These are phyloP conservation scores for Piromyces finnis DNA, from an alignment of 192 early-diverging fungal species.

Conservation along the genomic window DNA sequence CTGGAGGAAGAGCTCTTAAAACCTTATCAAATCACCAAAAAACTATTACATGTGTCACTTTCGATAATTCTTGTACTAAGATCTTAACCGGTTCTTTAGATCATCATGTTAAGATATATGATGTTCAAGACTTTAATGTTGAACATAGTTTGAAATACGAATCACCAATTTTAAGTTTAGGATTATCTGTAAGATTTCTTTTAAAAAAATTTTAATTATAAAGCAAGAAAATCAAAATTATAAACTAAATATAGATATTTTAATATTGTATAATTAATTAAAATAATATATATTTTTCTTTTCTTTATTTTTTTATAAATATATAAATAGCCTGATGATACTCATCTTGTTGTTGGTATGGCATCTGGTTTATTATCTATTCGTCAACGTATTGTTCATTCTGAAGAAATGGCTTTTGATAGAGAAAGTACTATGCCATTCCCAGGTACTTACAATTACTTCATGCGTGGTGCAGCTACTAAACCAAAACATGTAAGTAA, in stretches of 20 bases:
- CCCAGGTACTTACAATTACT: not conserved
- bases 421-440: not conserved
- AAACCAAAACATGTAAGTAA: not conserved
- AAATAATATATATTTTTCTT: too few relatives aligned
- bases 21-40: slow-evolving; percentile 86
- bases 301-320: too few relatives aligned
- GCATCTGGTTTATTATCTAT: slow-evolving; percentile 70
- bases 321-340: slow-evolving; percentile 49
- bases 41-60: slow-evolving; percentile 73
- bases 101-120: slow-evolving; percentile 90
- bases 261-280: too few relatives aligned
- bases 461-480: not conserved
- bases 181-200: slow-evolving; percentile 45
- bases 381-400: slow-evolving; percentile 61
- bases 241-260: too few relatives aligned
- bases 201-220: too few relatives aligned
- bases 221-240: too few relatives aligned
- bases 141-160: slow-evolving; percentile 75
- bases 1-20: slow-evolving; percentile 56
- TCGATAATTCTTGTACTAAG: slow-evolving; percentile 56
- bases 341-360: slow-evolving; percentile 83
- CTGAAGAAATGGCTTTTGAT: slow-evolving; percentile 31
- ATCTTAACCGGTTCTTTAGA: slow-evolving; percentile 83
- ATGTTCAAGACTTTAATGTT: slow-evolving; percentile 71
- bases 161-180: slow-evolving; percentile 74